Conservation (phyloP, 179 eudicot species). For the Silene noctiflora region DNA sequence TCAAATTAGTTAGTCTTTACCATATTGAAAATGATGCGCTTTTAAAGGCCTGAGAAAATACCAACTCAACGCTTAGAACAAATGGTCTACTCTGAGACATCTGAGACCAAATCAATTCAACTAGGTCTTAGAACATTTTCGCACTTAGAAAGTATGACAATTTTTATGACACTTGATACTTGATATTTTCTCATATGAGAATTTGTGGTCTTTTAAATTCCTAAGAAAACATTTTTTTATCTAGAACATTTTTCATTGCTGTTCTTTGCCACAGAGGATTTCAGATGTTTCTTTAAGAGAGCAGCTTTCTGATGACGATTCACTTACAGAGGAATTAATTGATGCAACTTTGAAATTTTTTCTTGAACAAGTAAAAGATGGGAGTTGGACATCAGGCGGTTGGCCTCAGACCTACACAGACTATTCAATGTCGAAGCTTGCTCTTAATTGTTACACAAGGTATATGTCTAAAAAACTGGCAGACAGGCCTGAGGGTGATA, state of each 20-base stretch:
- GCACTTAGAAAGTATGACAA: background rate
- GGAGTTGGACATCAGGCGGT: slow-evolving; percentile 59
- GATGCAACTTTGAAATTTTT: slow-evolving; percentile 49
- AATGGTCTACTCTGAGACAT: no score
- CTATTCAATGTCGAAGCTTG: slow-evolving; percentile 83
- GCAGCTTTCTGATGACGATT: slow-evolving; percentile 52
- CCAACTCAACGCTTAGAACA: no score
- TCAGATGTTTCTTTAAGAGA: slow-evolving; percentile 57
- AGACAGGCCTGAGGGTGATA: slow-evolving; percentile 62
- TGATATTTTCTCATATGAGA: background rate
- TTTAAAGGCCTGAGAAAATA: no score
- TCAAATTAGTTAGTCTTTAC: background rate
- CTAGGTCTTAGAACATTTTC: no score
- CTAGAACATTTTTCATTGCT: background rate
- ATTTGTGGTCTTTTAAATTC: background rate
- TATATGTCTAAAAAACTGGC: slow-evolving; percentile 52
- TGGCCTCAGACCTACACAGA: slow-evolving; percentile 83
- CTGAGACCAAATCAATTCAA: no score
- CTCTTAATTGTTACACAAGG: slow-evolving; percentile 80
- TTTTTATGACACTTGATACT: background rate
- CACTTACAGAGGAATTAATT: slow-evolving; percentile 66
- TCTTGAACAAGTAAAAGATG: slow-evolving; percentile 73
- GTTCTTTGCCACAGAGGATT: slow-evolving; percentile 50
- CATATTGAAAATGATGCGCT: background rate
- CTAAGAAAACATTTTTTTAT: background rate